Percentiles rank a stretch among this genome's conserved stretches.
Evolutionary conservation across 2,329 filamentous ascomycete species (phyloP).

Genomic region (Colletotrichum noveboracense): DNA sequence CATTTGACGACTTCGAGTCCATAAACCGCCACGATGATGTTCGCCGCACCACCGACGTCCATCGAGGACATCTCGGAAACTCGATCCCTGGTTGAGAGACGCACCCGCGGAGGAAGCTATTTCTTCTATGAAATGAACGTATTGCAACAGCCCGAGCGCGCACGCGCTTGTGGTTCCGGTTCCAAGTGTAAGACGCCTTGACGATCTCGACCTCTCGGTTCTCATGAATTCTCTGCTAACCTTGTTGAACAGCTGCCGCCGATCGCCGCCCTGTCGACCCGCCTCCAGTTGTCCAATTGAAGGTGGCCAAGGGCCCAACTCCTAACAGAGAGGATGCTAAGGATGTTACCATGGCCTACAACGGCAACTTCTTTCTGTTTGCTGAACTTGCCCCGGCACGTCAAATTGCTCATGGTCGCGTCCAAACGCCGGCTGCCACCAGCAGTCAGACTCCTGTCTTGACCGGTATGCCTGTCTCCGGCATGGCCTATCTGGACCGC

Average conservation of each 20-base stretch:
- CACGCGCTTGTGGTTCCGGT: constrained; percentile 92
- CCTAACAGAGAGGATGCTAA: constrained; percentile 55
- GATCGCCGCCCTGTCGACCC: constrained; percentile 93
- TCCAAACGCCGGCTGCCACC: constrained; percentile 70
- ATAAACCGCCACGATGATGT: not conserved
- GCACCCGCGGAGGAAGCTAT: constrained; percentile 75
- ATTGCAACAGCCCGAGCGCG: constrained; percentile 92
- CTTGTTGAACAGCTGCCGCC: constrained; percentile 65
- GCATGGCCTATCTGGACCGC: constrained; percentile 94
- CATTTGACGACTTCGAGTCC: not conserved
- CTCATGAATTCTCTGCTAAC: constrained; percentile 23
- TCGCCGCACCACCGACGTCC: not conserved
- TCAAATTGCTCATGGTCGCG: constrained; percentile 80
- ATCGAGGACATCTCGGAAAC: constrained; percentile 1
- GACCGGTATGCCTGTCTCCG: constrained; percentile 92
- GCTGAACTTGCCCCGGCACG: constrained; percentile 89
- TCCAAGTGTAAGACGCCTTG: constrained; percentile 77
- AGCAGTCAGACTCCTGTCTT: constrained; percentile 70
- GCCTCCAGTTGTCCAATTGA: constrained; percentile 91
- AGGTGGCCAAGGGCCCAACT: constrained; percentile 77
- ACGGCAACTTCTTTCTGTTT: constrained; percentile 97
- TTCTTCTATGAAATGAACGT: constrained; percentile 85
- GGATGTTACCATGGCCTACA: constrained; percentile 88
- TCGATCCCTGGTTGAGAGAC: not conserved
- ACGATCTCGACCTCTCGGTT: constrained; percentile 20